Base-by-base conservation (phyloP, 805 yeast genomes). In the Cyberlindnera euphorbiiphila region DNA sequence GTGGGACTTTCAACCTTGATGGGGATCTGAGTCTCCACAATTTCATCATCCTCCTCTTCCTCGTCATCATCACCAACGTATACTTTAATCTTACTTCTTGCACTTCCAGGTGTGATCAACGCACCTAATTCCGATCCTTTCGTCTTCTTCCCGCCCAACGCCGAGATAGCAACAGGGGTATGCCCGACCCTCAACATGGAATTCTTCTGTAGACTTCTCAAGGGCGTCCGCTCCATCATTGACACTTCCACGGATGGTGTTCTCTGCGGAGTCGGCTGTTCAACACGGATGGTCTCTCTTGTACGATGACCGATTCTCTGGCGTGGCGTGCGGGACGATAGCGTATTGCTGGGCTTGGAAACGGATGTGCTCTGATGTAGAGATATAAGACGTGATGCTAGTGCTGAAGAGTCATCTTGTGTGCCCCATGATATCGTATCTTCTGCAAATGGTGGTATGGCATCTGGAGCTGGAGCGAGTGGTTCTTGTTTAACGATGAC, bases 41-140 rank as follows among this genome's bases (percentile, higher is more conserved):
- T 39, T 13, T 39, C 45, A 10, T 35, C 41, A 7, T 45, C 45
- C 22, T 42, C 46, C 9, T 29, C 18, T 9, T 40, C 45, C 23
- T 42, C 34, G 5, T 42, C 46, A 11, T 29, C 18, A 11, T 40
- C 45, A 25, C 44, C 34, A 3, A 29, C 32, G 23, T 46, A 41
- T 3, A 40, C 47, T 1, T 29, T 13, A 13, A 40, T 25, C 16
- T 39, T 37, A 5, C 20, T 18, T 26, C 22, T 36, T 5, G 16
- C 25, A 16, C 34, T 36, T 16, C 14, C 33, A 3, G 45, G 46
- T 5, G 42, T 38, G 25, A 18, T n/a, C 29, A 40, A 15, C 12
- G 23, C 35, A 14, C 14, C 25, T 19, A 16, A 15, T n/a, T 27
- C 21, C 27, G 28, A n/a, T 6, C 17, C 8, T 11, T 27, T 20